Percentiles rank a stretch among this genome's conserved stretches.
Conservation (phyloP, 352 stramenopile species). For the Phytophthora constricta region DNA sequence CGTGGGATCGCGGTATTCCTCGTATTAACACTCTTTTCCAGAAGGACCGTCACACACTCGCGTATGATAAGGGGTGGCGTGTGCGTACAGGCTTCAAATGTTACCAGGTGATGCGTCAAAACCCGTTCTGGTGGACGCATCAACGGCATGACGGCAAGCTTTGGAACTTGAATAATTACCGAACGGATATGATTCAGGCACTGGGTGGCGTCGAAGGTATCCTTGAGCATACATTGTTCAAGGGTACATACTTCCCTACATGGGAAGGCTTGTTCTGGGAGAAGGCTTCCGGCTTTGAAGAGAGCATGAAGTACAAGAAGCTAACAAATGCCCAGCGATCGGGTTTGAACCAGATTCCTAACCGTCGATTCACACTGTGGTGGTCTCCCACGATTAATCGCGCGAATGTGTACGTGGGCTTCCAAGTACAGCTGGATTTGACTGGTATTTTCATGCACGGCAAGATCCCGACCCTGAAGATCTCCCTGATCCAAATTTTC, state of each 20-base stretch:
- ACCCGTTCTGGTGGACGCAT: constrained; percentile 99
- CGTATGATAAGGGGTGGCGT: constrained; percentile 99
- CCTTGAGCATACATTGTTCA: constrained; percentile 99
- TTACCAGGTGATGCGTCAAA: constrained; percentile 97
- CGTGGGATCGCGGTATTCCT: constrained; percentile 98
- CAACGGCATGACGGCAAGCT: constrained; percentile 99
- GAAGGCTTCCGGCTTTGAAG: constrained; percentile 96
- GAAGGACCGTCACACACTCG: constrained; percentile 99
- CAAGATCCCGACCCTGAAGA: constrained; percentile 99
- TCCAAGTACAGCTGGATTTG: constrained; percentile 99
- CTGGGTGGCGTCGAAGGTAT: constrained; percentile 99
- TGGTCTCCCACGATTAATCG: constrained; percentile 99
- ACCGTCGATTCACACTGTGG: constrained; percentile 99
- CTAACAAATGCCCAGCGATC: constrained; percentile 99
- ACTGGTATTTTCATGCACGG: constrained; percentile 99
- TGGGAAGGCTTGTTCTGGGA: constrained; percentile 99
- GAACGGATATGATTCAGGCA: constrained; percentile 99
- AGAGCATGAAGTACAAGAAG: constrained; percentile 99
- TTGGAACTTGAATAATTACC: constrained; percentile 99
- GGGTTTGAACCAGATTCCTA: constrained; percentile 99
- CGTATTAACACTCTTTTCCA: constrained; percentile 97
- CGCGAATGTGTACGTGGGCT: constrained; percentile 99
- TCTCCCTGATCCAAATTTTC: constrained; percentile 97
- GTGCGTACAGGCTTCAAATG: constrained; percentile 99
- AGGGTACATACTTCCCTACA: constrained; percentile 99